A percentile compares a stretch with the other conserved stretches of the same genome.
These are phyloP conservation scores for Leishmania gerbilli DNA, from an alignment of 208 protist species.

Conservation along the genomic window DNA sequence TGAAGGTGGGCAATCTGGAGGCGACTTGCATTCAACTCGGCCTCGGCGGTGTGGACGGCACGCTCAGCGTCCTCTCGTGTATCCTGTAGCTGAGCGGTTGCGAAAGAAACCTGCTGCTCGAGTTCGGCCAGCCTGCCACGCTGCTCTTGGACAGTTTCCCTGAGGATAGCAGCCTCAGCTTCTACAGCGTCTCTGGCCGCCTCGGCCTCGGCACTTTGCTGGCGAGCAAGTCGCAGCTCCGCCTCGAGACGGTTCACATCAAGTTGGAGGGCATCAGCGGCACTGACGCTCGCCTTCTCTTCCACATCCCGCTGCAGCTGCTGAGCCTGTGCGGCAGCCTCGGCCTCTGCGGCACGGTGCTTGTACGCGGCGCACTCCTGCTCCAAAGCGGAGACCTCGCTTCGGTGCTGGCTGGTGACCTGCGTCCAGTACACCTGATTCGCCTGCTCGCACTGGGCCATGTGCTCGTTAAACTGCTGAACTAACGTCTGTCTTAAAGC, in stretches of 20 bases:
- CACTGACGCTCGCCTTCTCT: not conserved
- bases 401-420: constrained; percentile 26
- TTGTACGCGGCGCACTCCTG: constrained; percentile 20
- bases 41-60: not conserved
- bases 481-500: constrained; percentile 23
- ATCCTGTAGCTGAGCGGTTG: not conserved
- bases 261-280: not conserved
- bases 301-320: constrained; percentile 3
- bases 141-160: not conserved
- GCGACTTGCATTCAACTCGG: not conserved
- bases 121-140: not conserved
- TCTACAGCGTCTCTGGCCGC: not conserved
- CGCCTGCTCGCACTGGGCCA: constrained; percentile 45
- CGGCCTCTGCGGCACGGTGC: not conserved
- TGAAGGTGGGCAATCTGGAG: not conserved
- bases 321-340: constrained; percentile 3
- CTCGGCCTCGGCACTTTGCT: not conserved
- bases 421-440: constrained; percentile 44
- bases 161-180: not conserved
- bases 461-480: constrained; percentile 56
- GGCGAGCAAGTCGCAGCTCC: not conserved
- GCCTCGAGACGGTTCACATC: not conserved
- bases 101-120: not conserved
- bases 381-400: constrained; percentile 17
- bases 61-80: not conserved